Evolutionary conservation across 2,329 filamentous ascomycete species (phyloP).

Genomic region (Dendryphion nanum): DNA sequence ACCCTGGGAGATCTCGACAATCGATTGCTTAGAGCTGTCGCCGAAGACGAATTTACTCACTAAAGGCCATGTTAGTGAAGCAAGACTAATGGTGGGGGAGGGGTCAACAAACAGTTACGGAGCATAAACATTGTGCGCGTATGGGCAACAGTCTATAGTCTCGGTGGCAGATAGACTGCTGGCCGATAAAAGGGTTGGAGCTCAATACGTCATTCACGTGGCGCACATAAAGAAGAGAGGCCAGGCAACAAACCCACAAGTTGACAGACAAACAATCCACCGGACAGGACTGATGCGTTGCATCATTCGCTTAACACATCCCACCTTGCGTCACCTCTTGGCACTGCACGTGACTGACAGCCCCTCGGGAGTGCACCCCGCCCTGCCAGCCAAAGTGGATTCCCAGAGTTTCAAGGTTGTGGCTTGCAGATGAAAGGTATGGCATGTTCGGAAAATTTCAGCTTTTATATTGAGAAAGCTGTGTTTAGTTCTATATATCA

Average conservation of each 20-base stretch:
- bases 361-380: too few species aligned
- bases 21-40: conserved; percentile 83
- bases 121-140: conserved; percentile 41
- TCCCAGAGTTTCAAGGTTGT: too few species aligned
- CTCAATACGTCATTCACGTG: conserved; percentile 14
- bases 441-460: too few species aligned
- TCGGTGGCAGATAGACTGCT: conserved; percentile 7
- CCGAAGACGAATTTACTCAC: conserved; percentile 92
- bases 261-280: too few species aligned
- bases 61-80: conserved; percentile 41
- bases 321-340: too few species aligned
- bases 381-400: too few species aligned
- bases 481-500: too few species aligned
- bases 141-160: background rate
- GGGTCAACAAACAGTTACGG: conserved; percentile 36
- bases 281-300: conserved; percentile 2
- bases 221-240: conserved; percentile 11
- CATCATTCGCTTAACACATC: too few species aligned
- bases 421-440: too few species aligned
- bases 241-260: conserved; percentile 17
- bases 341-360: too few species aligned
- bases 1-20: conserved; percentile 92
- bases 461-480: too few species aligned
- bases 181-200: conserved; percentile 12
- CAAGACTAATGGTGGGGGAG: conserved; percentile 29